Conservation (phyloP, 106 monocot genomes). For the Dendrobium huoshanense region DNA sequence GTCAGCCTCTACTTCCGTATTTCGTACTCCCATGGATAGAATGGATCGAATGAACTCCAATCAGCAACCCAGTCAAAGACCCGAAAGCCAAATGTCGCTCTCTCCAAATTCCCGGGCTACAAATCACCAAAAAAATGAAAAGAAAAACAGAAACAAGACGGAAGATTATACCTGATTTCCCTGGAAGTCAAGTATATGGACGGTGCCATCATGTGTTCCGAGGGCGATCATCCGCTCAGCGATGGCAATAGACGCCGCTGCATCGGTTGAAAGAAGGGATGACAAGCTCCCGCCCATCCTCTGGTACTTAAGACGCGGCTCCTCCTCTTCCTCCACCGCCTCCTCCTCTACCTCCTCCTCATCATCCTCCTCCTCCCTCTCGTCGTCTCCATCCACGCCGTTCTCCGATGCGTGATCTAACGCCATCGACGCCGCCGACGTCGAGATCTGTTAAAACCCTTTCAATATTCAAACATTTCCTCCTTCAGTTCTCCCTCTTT, state of each 20-base stretch:
- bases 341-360: conserved; percentile 39
- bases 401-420: conserved; percentile 32
- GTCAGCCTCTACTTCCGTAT: neutral
- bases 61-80: neutral
- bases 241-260: conserved; percentile 67
- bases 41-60: neutral
- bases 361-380: conserved; percentile 51
- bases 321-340: conserved; percentile 67
- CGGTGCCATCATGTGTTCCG: conserved; percentile 83
- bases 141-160: neutral
- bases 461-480: conserved; percentile 4
- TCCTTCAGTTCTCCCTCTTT: neutral
- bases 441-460: neutral
- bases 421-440: conserved; percentile 28
- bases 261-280: conserved; percentile 70
- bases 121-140: neutral
- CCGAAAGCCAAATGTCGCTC: neutral
- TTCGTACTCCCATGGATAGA: neutral
- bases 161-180: conserved; percentile 70
- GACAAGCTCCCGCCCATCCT: conserved; percentile 89
- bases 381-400: conserved; percentile 60
- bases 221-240: conserved; percentile 96
- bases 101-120: neutral
- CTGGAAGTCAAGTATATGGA: conserved; percentile 97
- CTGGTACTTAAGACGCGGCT: conserved; percentile 97